A percentile compares a stretch with the other conserved stretches of the same genome.
These are phyloP conservation scores for Trichoderma polysporum DNA, from an alignment of 2,329 filamentous ascomycete genomes.

Conservation along the genomic window DNA sequence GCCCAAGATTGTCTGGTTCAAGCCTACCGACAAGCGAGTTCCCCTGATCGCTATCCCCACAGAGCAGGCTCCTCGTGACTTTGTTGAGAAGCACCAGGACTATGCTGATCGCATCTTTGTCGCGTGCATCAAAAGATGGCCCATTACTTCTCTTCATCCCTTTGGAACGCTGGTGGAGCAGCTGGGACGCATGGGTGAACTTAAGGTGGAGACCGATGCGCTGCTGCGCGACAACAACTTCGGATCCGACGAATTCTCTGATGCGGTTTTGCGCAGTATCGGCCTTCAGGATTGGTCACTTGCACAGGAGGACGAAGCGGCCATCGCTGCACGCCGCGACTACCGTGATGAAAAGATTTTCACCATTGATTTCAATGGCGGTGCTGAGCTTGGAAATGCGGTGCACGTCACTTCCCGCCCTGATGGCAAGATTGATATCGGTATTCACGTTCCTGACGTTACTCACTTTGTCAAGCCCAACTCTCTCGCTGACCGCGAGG, in stretches of 20 bases:
- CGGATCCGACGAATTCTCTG: constrained; percentile 93
- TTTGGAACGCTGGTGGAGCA: constrained; percentile 98
- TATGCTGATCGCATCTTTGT: constrained; percentile 98
- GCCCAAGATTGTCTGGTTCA: constrained; percentile 99
- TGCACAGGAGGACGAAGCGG: constrained; percentile 75
- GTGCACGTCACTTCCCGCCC: constrained; percentile 83
- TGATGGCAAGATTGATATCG: constrained; percentile 88
- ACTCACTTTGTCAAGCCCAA: constrained; percentile 96
- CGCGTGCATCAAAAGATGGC: constrained; percentile 98
- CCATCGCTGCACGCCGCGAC: constrained; percentile 75
- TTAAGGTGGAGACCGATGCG: constrained; percentile 97
- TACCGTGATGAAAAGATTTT: constrained; percentile 87
- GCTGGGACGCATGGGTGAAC: constrained; percentile 93
- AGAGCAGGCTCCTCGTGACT: constrained; percentile 94
- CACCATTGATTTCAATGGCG: constrained; percentile 87
- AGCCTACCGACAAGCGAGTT: constrained; percentile 98
- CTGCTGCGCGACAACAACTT: constrained; percentile 98
- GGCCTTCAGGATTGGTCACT: constrained; percentile 90
- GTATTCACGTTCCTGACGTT: constrained; percentile 91
- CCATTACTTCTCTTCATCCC: constrained; percentile 97
- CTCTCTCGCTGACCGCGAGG: constrained; percentile 92
- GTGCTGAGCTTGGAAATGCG: constrained; percentile 85
- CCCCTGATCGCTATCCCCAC: constrained; percentile 97
- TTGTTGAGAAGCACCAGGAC: constrained; percentile 97
- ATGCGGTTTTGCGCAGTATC: constrained; percentile 90